Evolutionary conservation across 106 monocot genomes (phyloP), one percentile per base, ranked within the genome.

Genomic region (Dendrobium nobile): DNA sequence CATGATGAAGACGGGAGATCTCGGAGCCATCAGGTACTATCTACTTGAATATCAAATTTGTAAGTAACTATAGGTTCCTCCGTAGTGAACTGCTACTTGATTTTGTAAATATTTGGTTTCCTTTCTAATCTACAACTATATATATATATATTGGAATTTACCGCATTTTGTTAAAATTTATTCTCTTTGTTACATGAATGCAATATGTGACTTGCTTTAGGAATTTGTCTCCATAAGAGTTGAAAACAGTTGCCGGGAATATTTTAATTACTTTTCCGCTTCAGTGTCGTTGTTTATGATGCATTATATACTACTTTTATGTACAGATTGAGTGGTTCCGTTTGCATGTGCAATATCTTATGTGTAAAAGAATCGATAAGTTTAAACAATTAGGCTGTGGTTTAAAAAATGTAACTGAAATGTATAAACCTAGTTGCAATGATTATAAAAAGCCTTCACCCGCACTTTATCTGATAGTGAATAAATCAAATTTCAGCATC

Each of bases 401-500:
- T 70, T 70, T 16, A 31, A n/a, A 7, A 74, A 44, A 11, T 74
- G 74, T n/a, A 43, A 16, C 74, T 74, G 43, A 74, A 74, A 8
- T 20, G 19, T 44, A 74, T 74, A 74, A 74, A 43, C 17, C 28
- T 74, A 4, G 4, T 33, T 70, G 19, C 16, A 44, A 74, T 74
- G 42, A 41, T 44, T 44, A 3, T 74, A 44, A 74, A 70, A 7
- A n/a, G 7, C 4, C 20, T 74, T 74, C 4, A 19, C 4, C 16
- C 1, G 74, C 43, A 74, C 5, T 19, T 6, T n/a, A 74, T 40
- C 76, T 76, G 24, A 47, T 51, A 48, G 43, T 17, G 74, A 47
- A 48, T 76, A 16, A 7, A 22, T 73, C 27, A 72, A 48, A 73
- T 79, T 74, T 83, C 80, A 89, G 88, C 44, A 78, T 54, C 81